Conservation (phyloP, 345 rosid species). For the Cardiospermum halicacabum region DNA sequence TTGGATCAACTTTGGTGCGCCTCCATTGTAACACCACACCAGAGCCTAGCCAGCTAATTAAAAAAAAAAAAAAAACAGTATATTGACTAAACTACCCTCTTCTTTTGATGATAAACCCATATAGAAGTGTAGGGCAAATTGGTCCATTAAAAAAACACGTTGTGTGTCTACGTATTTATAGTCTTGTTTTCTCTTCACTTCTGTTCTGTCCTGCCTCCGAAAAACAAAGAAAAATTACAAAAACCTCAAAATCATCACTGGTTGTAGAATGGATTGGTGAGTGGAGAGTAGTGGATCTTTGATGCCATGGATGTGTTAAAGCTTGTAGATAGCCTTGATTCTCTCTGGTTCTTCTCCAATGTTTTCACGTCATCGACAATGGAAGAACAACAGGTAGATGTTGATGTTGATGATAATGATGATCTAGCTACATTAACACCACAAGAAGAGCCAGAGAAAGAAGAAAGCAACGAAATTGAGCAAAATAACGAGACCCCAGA, state of each 20-base stretch:
- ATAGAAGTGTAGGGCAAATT: not conserved
- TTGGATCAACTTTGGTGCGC: not conserved
- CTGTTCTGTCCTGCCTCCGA: not conserved
- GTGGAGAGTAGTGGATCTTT: not conserved
- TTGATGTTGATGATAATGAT: too few relatives aligned
- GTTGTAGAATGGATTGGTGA: not conserved
- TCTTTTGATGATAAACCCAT: not conserved
- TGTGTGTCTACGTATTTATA: not conserved
- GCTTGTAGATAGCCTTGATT: constrained; percentile 33
- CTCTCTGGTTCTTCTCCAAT: constrained; percentile 51
- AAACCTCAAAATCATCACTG: not conserved
- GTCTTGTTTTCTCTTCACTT: not conserved
- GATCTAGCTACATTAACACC: too few relatives aligned
- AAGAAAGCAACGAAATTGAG: constrained; percentile 9
- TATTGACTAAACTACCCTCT: constrained; percentile 3
- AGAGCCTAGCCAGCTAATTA: not conserved
- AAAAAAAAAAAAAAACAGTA: not conserved
- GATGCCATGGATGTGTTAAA: constrained; percentile 29
- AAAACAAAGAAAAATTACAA: not conserved
- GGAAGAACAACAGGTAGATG: not conserved
- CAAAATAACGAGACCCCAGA: constrained; percentile 1
- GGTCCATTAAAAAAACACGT: not conserved
- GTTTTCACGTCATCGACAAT: constrained; percentile 16
- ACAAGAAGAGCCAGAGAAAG: not conserved
- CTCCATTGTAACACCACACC: not conserved